Evolutionary conservation across 129 eudicot species (phyloP), one percentile per base, ranked within the genome.

Genomic region (Smallanthus sonchifolius): DNA sequence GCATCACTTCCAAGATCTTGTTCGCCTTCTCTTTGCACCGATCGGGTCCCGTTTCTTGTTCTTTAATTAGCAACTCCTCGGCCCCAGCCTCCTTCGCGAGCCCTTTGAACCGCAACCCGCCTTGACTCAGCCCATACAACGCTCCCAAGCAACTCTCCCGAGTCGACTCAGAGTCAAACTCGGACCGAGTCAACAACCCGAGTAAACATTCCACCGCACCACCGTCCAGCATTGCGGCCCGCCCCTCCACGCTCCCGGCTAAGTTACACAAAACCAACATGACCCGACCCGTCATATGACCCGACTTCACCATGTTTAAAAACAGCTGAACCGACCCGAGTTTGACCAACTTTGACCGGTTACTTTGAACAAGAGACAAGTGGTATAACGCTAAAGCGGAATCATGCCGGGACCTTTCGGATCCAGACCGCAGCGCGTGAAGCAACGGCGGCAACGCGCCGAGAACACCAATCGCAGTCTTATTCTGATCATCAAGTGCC

Each of bases 61-160:
- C 81, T 65, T 73, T 75, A 39, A 34, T 65, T 62, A 91, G 34
- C 71, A 85, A 67, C 47, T 83, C 87, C 83, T 86, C 95, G 14
- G 96, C 96, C 11, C 90, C 88, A 4, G 88, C 96, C 74, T 87
- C 96, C 75, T 83, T 88, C 8, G 97, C 97, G 75, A 91, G 65
- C 74, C 92, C 97, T 66, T 87, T 87, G 42, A 91, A 91, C 87
- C 97, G 77, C 78, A 88, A 52, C 54, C 97, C 96, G 7, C 97
- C 97, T 15, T 81, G 84, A 64, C 97, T 86, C 92, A 91, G 62
- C 47, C 96, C 97, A 36, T 79, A 84, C 44, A 91, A 39, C 7
- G 96, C 89, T 10, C 81, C 84, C 32, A 91, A 65, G 62, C 88
- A 91, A 69, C 91, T 79, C 78, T 91, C 97, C 65, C 83, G 82